Evolutionary conservation across 306 rosid species (phyloP).

Genomic region (Acacia crassicarpa): DNA sequence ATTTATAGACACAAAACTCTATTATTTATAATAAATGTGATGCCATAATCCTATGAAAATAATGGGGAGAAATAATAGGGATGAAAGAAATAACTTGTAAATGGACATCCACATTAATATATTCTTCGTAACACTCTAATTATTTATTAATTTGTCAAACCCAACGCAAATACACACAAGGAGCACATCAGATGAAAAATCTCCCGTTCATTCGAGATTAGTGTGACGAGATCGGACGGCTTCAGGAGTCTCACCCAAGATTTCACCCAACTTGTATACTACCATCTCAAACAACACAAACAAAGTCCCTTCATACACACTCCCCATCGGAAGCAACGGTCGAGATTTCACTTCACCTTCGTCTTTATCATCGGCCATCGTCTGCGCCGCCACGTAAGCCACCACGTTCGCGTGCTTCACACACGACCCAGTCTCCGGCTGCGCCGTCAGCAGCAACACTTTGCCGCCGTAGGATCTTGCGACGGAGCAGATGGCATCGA

Average conservation of each 20-base stretch:
- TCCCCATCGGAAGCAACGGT: constrained; percentile 91
- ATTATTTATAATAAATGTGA: no score
- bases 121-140: no score
- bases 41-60: no score
- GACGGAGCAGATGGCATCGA: constrained; percentile 69
- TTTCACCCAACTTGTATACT: constrained; percentile 63
- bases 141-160: background rate
- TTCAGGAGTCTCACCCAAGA: constrained; percentile 59
- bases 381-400: constrained; percentile 84
- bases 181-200: background rate
- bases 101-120: no score
- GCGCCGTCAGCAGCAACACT: constrained; percentile 81
- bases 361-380: constrained; percentile 79
- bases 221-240: constrained; percentile 89
- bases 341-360: constrained; percentile 36
- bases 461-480: constrained; percentile 59
- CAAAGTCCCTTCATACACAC: constrained; percentile 86
- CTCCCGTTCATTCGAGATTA: constrained; percentile 55
- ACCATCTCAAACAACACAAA: constrained; percentile 95
- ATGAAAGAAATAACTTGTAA: no score
- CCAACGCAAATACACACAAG: background rate
- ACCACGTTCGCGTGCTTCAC: constrained; percentile 60
- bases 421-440: constrained; percentile 77
- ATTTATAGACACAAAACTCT: no score
- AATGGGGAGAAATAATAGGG: no score